These are phyloP conservation scores for Castanea crenata DNA, from an alignment of 306 rosid genomes.

Conservation along the genomic window DNA sequence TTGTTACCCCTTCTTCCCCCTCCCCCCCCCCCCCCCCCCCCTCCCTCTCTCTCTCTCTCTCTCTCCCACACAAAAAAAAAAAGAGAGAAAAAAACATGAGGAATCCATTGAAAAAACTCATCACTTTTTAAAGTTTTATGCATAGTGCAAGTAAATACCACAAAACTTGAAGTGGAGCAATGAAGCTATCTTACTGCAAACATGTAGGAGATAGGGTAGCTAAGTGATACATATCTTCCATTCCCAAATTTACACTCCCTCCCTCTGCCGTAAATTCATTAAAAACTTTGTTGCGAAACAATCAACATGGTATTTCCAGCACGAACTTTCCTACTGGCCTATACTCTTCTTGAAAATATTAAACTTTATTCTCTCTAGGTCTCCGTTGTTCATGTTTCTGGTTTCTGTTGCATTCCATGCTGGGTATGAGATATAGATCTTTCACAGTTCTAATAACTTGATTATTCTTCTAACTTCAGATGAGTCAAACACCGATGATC, in stretches of 20 bases:
- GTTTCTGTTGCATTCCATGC: conserved; percentile 4
- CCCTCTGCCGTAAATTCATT: neutral
- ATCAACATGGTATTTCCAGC: neutral
- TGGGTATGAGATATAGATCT: neutral
- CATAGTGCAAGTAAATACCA: neutral
- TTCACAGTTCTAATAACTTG: conserved; percentile 15
- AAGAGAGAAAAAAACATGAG: neutral
- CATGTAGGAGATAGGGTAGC: conserved; percentile 4
- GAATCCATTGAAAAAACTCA: neutral
- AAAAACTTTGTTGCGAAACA: neutral
- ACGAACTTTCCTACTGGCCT: neutral
- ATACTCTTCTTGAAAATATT: neutral
- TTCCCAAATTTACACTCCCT: neutral
- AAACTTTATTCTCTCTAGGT: neutral
- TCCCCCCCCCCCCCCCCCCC: accelerated
- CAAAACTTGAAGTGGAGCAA: neutral
- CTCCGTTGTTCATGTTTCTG: conserved; percentile 8
- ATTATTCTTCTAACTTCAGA: conserved; percentile 46
- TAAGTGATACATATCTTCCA: neutral
- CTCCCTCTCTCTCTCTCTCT: no score
- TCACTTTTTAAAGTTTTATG: neutral
- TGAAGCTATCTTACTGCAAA: neutral
- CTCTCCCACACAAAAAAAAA: no score
- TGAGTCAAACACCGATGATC: conserved; percentile 63
- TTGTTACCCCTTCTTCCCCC: no score